Base-by-base conservation (phyloP, 2,329 filamentous ascomycete genomes). In the Rosellinia necatrix region DNA sequence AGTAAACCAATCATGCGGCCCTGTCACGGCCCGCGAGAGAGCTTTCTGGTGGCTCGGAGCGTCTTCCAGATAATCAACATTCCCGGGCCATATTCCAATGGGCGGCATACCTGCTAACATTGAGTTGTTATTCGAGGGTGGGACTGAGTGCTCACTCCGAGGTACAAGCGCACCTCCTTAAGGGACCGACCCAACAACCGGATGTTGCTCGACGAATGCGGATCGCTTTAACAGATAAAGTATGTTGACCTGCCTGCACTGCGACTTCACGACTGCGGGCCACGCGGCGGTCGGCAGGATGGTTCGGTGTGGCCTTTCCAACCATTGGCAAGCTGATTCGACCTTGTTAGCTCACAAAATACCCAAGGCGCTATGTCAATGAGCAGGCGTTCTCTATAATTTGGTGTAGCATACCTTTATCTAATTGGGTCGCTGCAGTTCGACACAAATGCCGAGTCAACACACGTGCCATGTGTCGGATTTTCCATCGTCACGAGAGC, bases 301-400 rank as follows among this genome's bases (percentile, higher is more conserved):
- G 48, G 61, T 63, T 66, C 9, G 66, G 63, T n/a, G 64, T 64
- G 30, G 65, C 66, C 15, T 68, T 63, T 30, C 66, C 66, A 60
- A 50, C 67, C 17, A 66, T 68, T 40, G 65, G 66, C 35, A 63
- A 59, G 37, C 42, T 68, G 47, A 60, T 65, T 15, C 56, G 22
- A 22, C 62, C 64, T 38, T 66, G n/a, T 66, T 35, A 30, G 65
- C 43, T 47, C 44, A 15, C 60, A 66, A 49, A 55, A 38, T 34
- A n/a, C 29, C 49, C 7, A 57, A 66, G 15, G 66, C 67, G 10
- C 56, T 64, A 15, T 5, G 19, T 6, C 61, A 66, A 41, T 63
- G 57, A 58, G 63, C 60, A 19, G 41, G 56, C 8, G 50, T 64
- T n/a, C 60, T 61, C 42, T 51, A 17, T 47, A 50, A 22, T 32